Base-by-base conservation (phyloP, 257 asterid genomes). In the Solanum virginianum region DNA sequence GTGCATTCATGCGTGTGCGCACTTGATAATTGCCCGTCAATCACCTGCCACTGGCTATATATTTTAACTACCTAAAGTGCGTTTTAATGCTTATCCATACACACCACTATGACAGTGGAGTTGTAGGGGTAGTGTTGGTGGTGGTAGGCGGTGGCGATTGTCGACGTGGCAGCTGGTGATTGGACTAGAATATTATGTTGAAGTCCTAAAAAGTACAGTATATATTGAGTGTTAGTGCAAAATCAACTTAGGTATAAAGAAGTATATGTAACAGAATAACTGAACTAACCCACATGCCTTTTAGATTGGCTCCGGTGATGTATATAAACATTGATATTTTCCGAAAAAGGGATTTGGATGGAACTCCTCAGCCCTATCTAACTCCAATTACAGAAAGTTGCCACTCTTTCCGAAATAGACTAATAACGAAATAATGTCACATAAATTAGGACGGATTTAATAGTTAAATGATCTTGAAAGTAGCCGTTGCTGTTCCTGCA, bases 1-100 rank as follows among this genome's bases (percentile, higher is more conserved):
- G 89, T 91, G 95, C 90, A 87, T 90, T 87, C 77, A 85, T 85
- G 92, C 82, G 92, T 85, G 85, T 90, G 75, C 80, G 86, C 90
- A 90, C 87, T 85, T 62, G 53, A 80, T 15, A 63, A 51, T 68
- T 68, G 79, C 49, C 22, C 47, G 49, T 47, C 62, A 62, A 87
- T 85, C 83, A 85, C 59, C 57, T 75, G 86, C 77, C 74, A 87
- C 60, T 43, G 81, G 22, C 41, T 14, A 49, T 24, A 49, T 4
- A 49, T 80, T 57, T 24, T 85, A 66, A 26, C 89, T 91, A 83
- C 87, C 2, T 55, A 85, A 63, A 85, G 90, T 91, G 92, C 84
- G 68, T 26, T 24, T 66, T 66, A 77, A 43, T 57, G 70, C 87
- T 87, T 85, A 63, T 72, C 90, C 62, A 8, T 41, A 65, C 51